phyloP scores from a whole-genome alignment of 106 monocot species.

The Hemerocallis citrina region DNA sequence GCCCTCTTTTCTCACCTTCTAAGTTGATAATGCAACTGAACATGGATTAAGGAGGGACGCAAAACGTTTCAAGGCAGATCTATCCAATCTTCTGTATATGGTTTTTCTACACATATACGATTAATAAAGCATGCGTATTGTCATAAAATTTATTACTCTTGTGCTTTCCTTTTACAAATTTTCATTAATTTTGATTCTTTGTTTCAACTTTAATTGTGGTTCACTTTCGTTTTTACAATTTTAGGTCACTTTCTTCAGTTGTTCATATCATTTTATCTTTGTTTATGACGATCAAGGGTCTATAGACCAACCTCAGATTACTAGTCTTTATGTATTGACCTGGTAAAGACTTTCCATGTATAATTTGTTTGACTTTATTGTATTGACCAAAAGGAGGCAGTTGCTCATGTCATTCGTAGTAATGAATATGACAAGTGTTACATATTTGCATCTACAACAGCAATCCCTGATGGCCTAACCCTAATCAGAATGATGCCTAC shows the following conservation, averaged over 20 bases:
- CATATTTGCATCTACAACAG: background rate
- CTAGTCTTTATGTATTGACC: no score
- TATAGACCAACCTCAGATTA: background rate
- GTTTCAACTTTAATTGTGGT: background rate
- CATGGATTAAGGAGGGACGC: background rate
- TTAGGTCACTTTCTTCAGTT: background rate
- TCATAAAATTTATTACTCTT: no score
- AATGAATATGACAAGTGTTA: background rate
- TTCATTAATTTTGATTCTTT: background rate
- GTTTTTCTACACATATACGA: background rate
- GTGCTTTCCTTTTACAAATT: no score
- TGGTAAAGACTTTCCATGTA: no score
- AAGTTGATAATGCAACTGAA: background rate
- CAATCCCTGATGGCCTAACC: no score
- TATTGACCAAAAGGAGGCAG: background rate
- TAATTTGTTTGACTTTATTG: background rate
- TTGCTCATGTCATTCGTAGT: background rate
- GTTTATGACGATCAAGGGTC: background rate
- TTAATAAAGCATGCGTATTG: background rate
- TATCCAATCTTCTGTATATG: background rate
- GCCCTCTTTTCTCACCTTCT: background rate
- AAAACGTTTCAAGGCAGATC: background rate
- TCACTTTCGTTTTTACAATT: background rate
- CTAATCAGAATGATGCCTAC: no score
- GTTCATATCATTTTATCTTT: background rate